Percentiles rank a stretch among this genome's conserved stretches.
Conservation (phyloP, 2,329 filamentous ascomycete species). For the Xylariaceae sp. region DNA sequence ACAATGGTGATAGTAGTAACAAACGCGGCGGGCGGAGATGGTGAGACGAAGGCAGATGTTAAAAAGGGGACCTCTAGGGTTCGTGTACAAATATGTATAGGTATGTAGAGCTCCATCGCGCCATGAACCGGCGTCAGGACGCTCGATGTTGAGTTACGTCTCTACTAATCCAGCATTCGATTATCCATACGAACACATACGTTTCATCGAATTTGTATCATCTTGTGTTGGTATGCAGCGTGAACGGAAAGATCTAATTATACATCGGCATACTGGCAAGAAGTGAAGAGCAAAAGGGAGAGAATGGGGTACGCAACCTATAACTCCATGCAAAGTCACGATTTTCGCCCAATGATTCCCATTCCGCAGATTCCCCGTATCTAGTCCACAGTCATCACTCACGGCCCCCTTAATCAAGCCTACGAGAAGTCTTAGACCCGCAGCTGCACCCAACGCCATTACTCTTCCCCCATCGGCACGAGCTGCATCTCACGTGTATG, state of each 20-base stretch:
- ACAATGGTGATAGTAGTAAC: slow-evolving; percentile 1
- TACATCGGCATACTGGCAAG: background rate
- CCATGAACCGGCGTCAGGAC: background rate
- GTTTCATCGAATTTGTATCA: background rate
- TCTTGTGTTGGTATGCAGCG: no score
- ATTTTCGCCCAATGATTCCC: slow-evolving; percentile 46
- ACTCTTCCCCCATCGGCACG: slow-evolving; percentile 40
- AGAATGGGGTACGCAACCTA: background rate
- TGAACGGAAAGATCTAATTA: background rate
- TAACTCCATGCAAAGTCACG: background rate
- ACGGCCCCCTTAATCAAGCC: slow-evolving; percentile 44
- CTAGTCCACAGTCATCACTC: slow-evolving; percentile 49
- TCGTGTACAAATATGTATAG: background rate
- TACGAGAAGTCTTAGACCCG: slow-evolving; percentile 40
- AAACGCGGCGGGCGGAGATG: slow-evolving; percentile 10
- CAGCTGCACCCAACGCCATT: slow-evolving; percentile 40
- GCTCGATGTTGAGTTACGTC: background rate
- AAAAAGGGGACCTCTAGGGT: background rate
- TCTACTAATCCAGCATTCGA: background rate
- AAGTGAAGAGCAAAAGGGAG: background rate
- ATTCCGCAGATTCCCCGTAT: slow-evolving; percentile 43
- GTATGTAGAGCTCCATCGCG: background rate
- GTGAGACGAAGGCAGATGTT: background rate
- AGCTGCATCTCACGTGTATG: slow-evolving; percentile 39
- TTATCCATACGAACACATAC: background rate